These are phyloP conservation scores for Scleroderma citrinum DNA, from an alignment of 768 basidiomycete species.

Conservation along the genomic window DNA sequence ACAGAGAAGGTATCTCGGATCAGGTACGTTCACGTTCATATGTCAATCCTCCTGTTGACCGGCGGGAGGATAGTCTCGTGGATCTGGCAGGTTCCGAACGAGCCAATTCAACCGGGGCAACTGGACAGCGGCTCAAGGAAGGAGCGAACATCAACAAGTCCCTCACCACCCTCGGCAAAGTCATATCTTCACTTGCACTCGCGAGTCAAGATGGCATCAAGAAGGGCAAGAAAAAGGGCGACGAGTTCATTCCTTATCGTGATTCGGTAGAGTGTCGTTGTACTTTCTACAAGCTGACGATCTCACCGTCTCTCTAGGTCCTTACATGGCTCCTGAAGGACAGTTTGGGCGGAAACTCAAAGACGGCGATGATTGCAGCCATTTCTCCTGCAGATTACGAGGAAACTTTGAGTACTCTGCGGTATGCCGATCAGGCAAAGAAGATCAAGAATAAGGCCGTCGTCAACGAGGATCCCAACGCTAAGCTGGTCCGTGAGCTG, in stretches of 20 bases:
- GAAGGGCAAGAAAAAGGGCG: conserved; percentile 86
- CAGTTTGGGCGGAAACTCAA: conserved; percentile 93
- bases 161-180: conserved; percentile 94
- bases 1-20: conserved; percentile 99
- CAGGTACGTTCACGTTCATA: conserved; percentile 42
- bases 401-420: conserved; percentile 91
- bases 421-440: conserved; percentile 98
- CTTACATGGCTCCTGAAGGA: conserved; percentile 98
- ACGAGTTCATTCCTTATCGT: conserved; percentile 95
- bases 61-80: conserved; percentile 56
- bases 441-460: conserved; percentile 99
- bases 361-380: conserved; percentile 99
- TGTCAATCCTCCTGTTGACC: conserved; percentile 3
- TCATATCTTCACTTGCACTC: conserved; percentile 83
- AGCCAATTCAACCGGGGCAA: conserved; percentile 96
- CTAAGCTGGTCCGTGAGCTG: conserved; percentile 96
- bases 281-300: not conserved
- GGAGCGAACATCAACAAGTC: conserved; percentile 99
- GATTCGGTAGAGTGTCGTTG: conserved; percentile 66
- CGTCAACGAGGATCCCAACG: conserved; percentile 99
- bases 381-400: conserved; percentile 99
- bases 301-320: conserved; percentile 46
- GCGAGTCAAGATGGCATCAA: conserved; percentile 55
- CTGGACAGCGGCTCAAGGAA: conserved; percentile 92
- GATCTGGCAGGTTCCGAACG: conserved; percentile 96